phyloP scores from a whole-genome alignment of 2,329 filamentous ascomycete genomes.

The Penicillium polonicum region DNA sequence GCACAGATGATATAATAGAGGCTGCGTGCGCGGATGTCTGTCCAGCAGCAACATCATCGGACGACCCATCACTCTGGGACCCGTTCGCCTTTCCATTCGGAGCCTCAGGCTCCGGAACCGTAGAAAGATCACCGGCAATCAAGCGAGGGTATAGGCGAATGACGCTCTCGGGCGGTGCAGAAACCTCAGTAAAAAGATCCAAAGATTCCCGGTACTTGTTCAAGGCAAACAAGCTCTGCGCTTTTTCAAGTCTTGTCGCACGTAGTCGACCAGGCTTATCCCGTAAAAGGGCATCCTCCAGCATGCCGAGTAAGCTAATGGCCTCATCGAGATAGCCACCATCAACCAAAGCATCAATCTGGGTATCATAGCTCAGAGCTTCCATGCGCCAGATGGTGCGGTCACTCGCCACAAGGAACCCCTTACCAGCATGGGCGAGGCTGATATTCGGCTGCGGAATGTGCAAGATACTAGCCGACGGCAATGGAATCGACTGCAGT shows the following conservation, averaged over 20 bases:
- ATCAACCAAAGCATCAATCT: slow-evolving; percentile 77
- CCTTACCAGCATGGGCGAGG: slow-evolving; percentile 92
- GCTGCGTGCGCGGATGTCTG: slow-evolving; percentile 35
- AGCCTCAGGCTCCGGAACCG: slow-evolving; percentile 50
- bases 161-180: slow-evolving; percentile 84
- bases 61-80: slow-evolving; percentile 28
- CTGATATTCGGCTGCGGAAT: slow-evolving; percentile 91
- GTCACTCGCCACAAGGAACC: slow-evolving; percentile 90
- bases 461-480: slow-evolving; percentile 79
- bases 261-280: slow-evolving; percentile 79
- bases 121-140: slow-evolving; percentile 79
- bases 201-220: slow-evolving; percentile 82
- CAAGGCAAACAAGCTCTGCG: slow-evolving; percentile 76
- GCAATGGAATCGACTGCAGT: slow-evolving; percentile 78
- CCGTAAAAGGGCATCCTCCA: slow-evolving; percentile 85
- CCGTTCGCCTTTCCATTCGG: slow-evolving; percentile 36
- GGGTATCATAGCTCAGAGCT: slow-evolving; percentile 84
- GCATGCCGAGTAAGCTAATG: slow-evolving; percentile 80
- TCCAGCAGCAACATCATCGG: slow-evolving; percentile 27
- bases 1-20: slow-evolving; percentile 41
- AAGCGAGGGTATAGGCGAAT: slow-evolving; percentile 77
- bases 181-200: slow-evolving; percentile 86
- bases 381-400: slow-evolving; percentile 95
- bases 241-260: slow-evolving; percentile 88
- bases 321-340: slow-evolving; percentile 81